These are phyloP conservation scores for Parietaria judaica DNA, from an alignment of 306 rosid genomes.

Conservation along the genomic window DNA sequence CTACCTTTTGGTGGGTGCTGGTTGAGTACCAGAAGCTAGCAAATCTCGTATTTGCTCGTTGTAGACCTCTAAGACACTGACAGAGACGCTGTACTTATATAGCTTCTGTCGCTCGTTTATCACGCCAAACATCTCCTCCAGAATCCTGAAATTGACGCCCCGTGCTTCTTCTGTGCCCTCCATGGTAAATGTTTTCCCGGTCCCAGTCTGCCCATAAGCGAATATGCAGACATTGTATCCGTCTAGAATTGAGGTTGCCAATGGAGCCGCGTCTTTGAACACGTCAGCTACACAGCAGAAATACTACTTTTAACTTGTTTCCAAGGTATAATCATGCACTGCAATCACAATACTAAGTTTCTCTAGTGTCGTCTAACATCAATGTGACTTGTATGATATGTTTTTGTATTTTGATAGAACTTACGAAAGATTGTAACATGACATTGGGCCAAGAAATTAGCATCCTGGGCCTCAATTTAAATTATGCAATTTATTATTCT, in stretches of 20 bases:
- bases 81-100: conserved; percentile 58
- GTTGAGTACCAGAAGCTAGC: conserved; percentile 70
- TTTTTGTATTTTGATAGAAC: no score
- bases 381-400: not conserved
- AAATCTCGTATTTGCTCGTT: conserved; percentile 94
- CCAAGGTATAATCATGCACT: not conserved
- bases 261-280: conserved; percentile 76
- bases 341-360: not conserved
- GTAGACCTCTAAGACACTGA: conserved; percentile 92
- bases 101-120: conserved; percentile 52
- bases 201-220: conserved; percentile 96
- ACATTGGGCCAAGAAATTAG: no score
- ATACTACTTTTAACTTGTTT: conserved; percentile 8
- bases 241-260: conserved; percentile 78
- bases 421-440: no score
- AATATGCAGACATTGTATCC: conserved; percentile 94
- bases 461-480: no score
- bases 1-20: conserved; percentile 62
- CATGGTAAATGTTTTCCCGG: conserved; percentile 96
- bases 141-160: conserved; percentile 93
- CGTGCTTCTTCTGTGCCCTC: conserved; percentile 84
- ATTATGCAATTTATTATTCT: no score
- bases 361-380: not conserved
- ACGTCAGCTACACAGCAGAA: conserved; percentile 46
- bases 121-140: conserved; percentile 65